Conservation (phyloP, 768 basidiomycete species). For the Tulasnella sp. region DNA sequence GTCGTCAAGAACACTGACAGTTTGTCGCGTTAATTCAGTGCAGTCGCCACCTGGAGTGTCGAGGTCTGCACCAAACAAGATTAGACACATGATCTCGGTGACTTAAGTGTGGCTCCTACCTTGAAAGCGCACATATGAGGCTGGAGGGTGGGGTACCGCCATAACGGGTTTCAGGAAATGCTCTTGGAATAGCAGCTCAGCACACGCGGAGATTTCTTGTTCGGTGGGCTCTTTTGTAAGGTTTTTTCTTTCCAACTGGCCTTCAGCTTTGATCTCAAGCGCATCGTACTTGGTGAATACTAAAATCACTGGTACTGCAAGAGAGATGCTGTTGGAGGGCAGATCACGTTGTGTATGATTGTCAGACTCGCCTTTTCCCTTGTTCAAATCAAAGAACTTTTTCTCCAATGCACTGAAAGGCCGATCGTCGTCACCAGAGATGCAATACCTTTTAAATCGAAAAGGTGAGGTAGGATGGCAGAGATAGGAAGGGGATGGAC, state of each 20-base stretch:
- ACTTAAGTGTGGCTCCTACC: too few relatives aligned
- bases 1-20: too few relatives aligned
- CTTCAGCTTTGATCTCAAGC: neutral
- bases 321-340: neutral
- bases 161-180: neutral
- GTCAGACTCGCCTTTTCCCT: too few relatives aligned
- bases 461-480: neutral
- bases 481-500: neutral
- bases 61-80: too few relatives aligned
- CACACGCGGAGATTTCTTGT: neutral
- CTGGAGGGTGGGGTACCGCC: neutral
- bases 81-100: too few relatives aligned
- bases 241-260: neutral
- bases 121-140: neutral
- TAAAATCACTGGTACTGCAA: neutral
- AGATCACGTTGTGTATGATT: neutral
- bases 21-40: too few relatives aligned
- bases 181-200: neutral
- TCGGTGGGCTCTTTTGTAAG: neutral
- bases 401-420: neutral
- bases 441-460: slow-evolving; percentile 33
- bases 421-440: slow-evolving; percentile 23
- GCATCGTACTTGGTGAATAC: neutral
- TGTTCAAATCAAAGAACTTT: neutral
- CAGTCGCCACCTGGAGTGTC: too few relatives aligned